phyloP scores from a whole-genome alignment of 768 basidiomycete species.

The Lyophyllum shimeji region DNA sequence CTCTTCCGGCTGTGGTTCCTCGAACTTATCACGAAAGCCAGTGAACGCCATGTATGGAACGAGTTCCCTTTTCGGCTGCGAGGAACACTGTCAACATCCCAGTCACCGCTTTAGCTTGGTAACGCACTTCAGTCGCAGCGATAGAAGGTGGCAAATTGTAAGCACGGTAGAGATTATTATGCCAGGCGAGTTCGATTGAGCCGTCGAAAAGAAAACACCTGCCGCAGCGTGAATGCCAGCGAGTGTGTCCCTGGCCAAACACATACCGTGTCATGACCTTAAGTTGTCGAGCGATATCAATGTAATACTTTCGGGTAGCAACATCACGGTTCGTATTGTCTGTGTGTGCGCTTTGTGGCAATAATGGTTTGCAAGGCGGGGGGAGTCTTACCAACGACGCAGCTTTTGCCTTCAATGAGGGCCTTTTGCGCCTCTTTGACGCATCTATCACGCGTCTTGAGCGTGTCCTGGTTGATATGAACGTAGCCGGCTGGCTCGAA shows the following conservation, averaged over 20 bases:
- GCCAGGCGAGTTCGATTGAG: constrained; percentile 82
- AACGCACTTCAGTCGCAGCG: constrained; percentile 39
- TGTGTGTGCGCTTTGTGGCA: constrained; percentile 24
- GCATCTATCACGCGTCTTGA: constrained; percentile 77
- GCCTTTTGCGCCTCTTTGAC: constrained; percentile 59
- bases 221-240: background rate
- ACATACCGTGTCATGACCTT: constrained; percentile 57
- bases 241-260: background rate
- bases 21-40: constrained; percentile 57
- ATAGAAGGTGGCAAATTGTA: constrained; percentile 53
- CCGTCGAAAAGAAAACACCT: constrained; percentile 80
- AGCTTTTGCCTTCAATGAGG: constrained; percentile 56
- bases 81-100: background rate
- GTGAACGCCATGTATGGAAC: constrained; percentile 62
- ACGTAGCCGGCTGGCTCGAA: constrained; percentile 70
- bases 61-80: constrained; percentile 46
- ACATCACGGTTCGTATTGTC: constrained; percentile 92
- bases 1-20: constrained; percentile 66
- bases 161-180: constrained; percentile 90
- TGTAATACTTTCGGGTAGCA: constrained; percentile 67
- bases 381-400: constrained; percentile 68
- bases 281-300: constrained; percentile 61
- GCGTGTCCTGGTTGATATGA: constrained; percentile 85
- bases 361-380: background rate
- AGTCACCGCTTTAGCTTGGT: background rate